Evolutionary conservation across 805 yeast genomes (phyloP).

Genomic region (Maudiozyma barnettii): DNA sequence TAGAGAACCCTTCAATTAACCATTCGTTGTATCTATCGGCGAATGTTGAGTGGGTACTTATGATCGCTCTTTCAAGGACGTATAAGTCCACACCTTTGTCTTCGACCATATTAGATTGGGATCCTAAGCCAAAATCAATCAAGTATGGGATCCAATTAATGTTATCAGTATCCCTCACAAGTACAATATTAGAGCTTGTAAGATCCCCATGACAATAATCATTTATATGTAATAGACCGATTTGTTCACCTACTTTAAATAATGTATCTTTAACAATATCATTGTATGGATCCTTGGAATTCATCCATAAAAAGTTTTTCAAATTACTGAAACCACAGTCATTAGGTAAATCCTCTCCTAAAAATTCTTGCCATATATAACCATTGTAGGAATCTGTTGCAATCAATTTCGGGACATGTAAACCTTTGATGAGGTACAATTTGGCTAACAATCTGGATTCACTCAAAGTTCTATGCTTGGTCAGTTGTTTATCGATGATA

Average conservation of each 20-base stretch:
- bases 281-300: slow-evolving; percentile 31
- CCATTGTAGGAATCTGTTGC: slow-evolving; percentile 74
- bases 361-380: slow-evolving; percentile 76
- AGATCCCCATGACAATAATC: slow-evolving; percentile 91
- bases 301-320: slow-evolving; percentile 65
- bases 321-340: slow-evolving; percentile 48
- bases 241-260: slow-evolving; percentile 49
- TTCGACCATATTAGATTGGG: slow-evolving; percentile 65
- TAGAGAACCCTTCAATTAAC: slow-evolving; percentile 62
- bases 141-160: slow-evolving; percentile 41
- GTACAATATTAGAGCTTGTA: slow-evolving; percentile 78
- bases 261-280: slow-evolving; percentile 38
- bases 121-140: slow-evolving; percentile 88
- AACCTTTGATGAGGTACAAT: slow-evolving; percentile 36
- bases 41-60: slow-evolving; percentile 78
- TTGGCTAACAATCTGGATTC: slow-evolving; percentile 73
- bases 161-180: slow-evolving; percentile 28
- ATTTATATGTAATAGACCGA: slow-evolving; percentile 62
- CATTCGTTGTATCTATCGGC: slow-evolving; percentile 56
- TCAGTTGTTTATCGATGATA: slow-evolving; percentile 61
- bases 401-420: slow-evolving; percentile 64
- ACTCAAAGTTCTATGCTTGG: slow-evolving; percentile 71
- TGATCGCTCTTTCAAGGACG: slow-evolving; percentile 83
- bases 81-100: slow-evolving; percentile 97
- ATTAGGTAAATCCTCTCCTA: slow-evolving; percentile 48